A percentile compares a stretch with the other conserved stretches of the same genome.
Conservation (phyloP, 805 yeast genomes). For the Grigorovia yakushimaensis region DNA sequence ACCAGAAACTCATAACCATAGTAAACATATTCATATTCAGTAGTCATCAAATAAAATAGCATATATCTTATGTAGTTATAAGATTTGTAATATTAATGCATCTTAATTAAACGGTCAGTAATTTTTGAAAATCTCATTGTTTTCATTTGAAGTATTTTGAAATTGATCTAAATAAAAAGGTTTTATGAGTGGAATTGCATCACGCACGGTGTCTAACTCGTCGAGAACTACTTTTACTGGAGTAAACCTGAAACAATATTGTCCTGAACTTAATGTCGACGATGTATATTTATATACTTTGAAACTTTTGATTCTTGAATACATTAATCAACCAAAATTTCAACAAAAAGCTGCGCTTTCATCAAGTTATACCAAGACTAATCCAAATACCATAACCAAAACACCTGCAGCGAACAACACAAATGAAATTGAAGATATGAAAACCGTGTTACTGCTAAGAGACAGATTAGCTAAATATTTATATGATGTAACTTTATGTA, state of each 20-base stretch:
- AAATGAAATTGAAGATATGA: background rate
- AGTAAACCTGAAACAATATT: background rate
- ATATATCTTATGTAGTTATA: background rate
- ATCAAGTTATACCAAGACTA: background rate
- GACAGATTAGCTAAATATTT: constrained; percentile 32
- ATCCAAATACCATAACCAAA: background rate
- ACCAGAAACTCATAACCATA: background rate
- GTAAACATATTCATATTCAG: background rate
- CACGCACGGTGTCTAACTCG: background rate
- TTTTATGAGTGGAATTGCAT: background rate
- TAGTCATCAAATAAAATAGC: no score
- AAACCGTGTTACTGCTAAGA: background rate
- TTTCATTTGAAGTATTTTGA: constrained; percentile 3
- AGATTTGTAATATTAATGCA: background rate
- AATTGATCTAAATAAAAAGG: background rate
- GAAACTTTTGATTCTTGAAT: constrained; percentile 48
- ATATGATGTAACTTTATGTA: constrained; percentile 38
- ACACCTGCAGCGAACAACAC: background rate
- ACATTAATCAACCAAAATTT: constrained; percentile 57
- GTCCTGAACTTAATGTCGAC: constrained; percentile 3
- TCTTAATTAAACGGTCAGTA: background rate
- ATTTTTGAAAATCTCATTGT: background rate
- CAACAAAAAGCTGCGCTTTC: constrained; percentile 12
- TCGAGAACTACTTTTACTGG: background rate
- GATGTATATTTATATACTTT: constrained; percentile 44